These are phyloP conservation scores for Heliamphora exappendiculata DNA, from an alignment of 148 eudicot genomes.

Conservation along the genomic window DNA sequence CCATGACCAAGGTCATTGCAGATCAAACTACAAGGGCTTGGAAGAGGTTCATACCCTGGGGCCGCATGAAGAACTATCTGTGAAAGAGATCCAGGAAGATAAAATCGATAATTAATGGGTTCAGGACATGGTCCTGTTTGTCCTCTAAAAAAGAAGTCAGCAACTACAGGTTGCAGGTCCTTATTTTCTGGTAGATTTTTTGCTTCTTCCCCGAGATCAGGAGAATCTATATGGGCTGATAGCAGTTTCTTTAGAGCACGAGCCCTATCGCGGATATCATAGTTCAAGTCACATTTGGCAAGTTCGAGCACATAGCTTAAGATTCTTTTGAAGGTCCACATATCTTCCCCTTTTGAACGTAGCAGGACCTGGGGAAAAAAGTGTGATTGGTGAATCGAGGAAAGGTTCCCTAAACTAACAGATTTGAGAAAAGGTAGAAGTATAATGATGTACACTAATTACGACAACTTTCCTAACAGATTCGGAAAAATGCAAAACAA, in stretches of 20 bases:
- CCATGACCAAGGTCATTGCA: slow-evolving; percentile 21
- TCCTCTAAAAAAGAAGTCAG: slow-evolving; percentile 41
- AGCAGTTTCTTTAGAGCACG: slow-evolving; percentile 56
- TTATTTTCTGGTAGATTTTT: slow-evolving; percentile 23
- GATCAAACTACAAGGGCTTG: slow-evolving; percentile 68
- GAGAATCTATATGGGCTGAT: slow-evolving; percentile 26
- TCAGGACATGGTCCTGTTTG: slow-evolving; percentile 33
- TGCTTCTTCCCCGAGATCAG: slow-evolving; percentile 28
- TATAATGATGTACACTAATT: background rate
- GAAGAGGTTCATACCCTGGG: slow-evolving; percentile 96
- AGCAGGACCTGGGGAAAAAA: slow-evolving; percentile 56
- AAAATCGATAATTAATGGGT: slow-evolving; percentile 54
- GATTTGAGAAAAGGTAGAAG: too few relatives aligned
- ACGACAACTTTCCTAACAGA: too few relatives aligned
- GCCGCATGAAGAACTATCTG: slow-evolving; percentile 98
- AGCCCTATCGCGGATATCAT: slow-evolving; percentile 92
- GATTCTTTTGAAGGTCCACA: slow-evolving; percentile 25
- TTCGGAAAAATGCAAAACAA: too few relatives aligned
- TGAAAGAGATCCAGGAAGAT: slow-evolving; percentile 99
- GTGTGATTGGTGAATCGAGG: background rate
- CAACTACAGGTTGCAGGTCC: slow-evolving; percentile 34
- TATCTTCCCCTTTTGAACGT: slow-evolving; percentile 50
- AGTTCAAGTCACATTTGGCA: slow-evolving; percentile 74
- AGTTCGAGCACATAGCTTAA: slow-evolving; percentile 66
- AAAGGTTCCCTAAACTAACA: background rate